These are phyloP conservation scores for Albophoma yamanashiensis DNA, from an alignment of 2,329 filamentous ascomycete genomes.

Conservation along the genomic window DNA sequence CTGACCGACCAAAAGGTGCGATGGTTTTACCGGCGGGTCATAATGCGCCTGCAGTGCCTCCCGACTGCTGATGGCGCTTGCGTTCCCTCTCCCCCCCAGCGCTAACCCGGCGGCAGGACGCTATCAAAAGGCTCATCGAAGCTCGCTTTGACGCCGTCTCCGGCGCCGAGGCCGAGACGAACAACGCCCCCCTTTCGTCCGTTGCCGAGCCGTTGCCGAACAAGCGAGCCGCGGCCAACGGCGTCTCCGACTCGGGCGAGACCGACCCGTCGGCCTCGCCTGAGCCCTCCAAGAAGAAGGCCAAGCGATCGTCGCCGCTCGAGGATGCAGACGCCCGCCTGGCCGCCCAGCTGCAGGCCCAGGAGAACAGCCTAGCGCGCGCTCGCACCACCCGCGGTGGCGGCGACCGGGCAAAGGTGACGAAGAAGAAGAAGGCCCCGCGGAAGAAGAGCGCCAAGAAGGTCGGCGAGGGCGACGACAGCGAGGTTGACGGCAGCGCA, in stretches of 20 bases:
- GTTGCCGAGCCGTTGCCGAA: constrained; percentile 17
- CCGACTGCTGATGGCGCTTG: not conserved
- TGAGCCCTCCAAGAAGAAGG: constrained; percentile 51
- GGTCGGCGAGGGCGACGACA: constrained; percentile 69
- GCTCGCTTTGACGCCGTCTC: constrained; percentile 63
- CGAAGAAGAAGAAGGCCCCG: constrained; percentile 57
- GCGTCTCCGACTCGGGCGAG: constrained; percentile 26
- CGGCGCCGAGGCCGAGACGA: constrained; percentile 37
- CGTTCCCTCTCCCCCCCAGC: not conserved
- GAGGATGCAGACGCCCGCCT: constrained; percentile 77
- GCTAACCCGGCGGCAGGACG: constrained; percentile 33
- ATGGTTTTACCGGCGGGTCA: not conserved
- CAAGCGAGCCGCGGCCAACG: constrained; percentile 25
- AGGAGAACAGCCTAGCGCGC: constrained; percentile 65
- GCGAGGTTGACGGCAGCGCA: constrained; percentile 56
- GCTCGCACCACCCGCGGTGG: constrained; percentile 70
- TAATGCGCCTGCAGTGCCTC: not conserved
- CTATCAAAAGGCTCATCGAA: constrained; percentile 63
- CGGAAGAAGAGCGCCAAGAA: constrained; percentile 69
- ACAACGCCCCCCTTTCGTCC: constrained; percentile 27
- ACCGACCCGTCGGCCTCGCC: constrained; percentile 35
- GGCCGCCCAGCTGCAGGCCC: constrained; percentile 80
- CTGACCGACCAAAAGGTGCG: constrained; percentile 47
- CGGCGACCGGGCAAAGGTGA: constrained; percentile 42
- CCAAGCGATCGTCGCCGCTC: constrained; percentile 46